phyloP scores from a whole-genome alignment of 2,329 filamentous ascomycete genomes.

The Venturia carpophila region DNA sequence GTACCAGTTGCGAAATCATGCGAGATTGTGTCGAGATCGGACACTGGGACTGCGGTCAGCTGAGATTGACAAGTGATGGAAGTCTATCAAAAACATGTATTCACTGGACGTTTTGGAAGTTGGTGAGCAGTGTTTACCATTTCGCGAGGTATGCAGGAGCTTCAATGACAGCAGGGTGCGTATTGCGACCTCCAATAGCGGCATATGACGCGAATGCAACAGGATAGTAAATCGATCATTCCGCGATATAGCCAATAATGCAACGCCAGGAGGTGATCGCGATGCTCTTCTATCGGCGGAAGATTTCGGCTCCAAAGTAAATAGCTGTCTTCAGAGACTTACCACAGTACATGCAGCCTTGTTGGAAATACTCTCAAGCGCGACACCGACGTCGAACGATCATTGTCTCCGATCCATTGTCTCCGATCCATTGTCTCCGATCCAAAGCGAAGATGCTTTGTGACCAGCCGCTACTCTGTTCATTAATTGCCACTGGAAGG shows the following conservation, averaged over 20 bases:
- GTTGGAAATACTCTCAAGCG: too few species aligned
- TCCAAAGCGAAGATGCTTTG: neutral
- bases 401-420: neutral
- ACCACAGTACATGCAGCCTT: too few species aligned
- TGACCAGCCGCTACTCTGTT: neutral
- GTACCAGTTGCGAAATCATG: neutral
- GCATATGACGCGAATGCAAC: neutral
- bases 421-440: neutral
- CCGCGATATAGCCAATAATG: neutral
- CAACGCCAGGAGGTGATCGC: neutral
- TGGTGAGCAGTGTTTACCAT: too few species aligned
- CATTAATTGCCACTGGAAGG: neutral
- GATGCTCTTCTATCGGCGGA: neutral
- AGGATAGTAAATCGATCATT: neutral
- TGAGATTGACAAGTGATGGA: neutral
- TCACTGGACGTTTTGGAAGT: too few species aligned
- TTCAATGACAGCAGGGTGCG: too few species aligned
- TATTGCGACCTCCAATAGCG: neutral
- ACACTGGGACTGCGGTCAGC: neutral
- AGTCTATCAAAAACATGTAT: too few species aligned
- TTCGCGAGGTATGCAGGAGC: too few species aligned
- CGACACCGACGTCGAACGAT: too few species aligned
- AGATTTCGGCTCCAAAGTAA: too few species aligned
- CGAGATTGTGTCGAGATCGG: neutral
- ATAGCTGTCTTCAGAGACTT: too few species aligned